phyloP scores from a whole-genome alignment of 495 filamentous ascomycete genomes.

The Symbiotaphrina buchneri region DNA sequence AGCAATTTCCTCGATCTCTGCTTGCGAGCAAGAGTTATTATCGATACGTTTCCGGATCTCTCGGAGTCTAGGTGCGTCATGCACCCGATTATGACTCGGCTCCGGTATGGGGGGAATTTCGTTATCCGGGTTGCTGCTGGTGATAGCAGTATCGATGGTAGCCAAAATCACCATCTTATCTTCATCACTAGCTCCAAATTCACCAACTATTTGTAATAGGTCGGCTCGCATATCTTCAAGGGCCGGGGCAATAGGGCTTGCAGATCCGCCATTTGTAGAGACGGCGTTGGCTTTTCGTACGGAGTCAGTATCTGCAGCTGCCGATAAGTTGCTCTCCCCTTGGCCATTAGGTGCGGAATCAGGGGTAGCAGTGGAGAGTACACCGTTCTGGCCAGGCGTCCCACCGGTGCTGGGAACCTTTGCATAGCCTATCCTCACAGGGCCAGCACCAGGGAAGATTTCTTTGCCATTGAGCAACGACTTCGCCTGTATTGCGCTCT shows the following conservation, averaged over 20 bases:
- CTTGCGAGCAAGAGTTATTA: slow-evolving; percentile 62
- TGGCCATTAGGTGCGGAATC: slow-evolving; percentile 46
- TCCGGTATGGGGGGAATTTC: slow-evolving; percentile 85
- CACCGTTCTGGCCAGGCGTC: slow-evolving; percentile 64
- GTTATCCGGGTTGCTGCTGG: slow-evolving; percentile 43
- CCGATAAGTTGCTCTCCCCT: slow-evolving; percentile 16
- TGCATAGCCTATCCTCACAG: slow-evolving; percentile 87
- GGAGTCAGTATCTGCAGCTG: slow-evolving; percentile 14
- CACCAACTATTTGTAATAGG: slow-evolving; percentile 65
- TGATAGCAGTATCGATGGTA: slow-evolving; percentile 53
- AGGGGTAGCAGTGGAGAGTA: slow-evolving; percentile 84
- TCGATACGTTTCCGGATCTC: slow-evolving; percentile 96
- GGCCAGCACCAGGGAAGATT: slow-evolving; percentile 91
- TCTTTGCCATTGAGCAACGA: slow-evolving; percentile 82
- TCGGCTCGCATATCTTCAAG: slow-evolving; percentile 57
- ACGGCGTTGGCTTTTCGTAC: slow-evolving; percentile 16
- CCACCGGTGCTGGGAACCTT: slow-evolving; percentile 61
- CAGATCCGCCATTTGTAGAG: slow-evolving; percentile 18
- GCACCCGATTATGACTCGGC: slow-evolving; percentile 70
- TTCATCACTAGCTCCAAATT: slow-evolving; percentile 74
- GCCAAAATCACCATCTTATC: slow-evolving; percentile 49
- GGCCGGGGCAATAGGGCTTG: slow-evolving; percentile 28
- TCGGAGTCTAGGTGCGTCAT: slow-evolving; percentile 86
- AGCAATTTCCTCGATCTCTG: slow-evolving; percentile 84
- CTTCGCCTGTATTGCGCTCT: slow-evolving; percentile 78